These are phyloP conservation scores for Dactylonectria macrodidyma DNA, from an alignment of 2,329 filamentous ascomycete genomes.

Conservation along the genomic window DNA sequence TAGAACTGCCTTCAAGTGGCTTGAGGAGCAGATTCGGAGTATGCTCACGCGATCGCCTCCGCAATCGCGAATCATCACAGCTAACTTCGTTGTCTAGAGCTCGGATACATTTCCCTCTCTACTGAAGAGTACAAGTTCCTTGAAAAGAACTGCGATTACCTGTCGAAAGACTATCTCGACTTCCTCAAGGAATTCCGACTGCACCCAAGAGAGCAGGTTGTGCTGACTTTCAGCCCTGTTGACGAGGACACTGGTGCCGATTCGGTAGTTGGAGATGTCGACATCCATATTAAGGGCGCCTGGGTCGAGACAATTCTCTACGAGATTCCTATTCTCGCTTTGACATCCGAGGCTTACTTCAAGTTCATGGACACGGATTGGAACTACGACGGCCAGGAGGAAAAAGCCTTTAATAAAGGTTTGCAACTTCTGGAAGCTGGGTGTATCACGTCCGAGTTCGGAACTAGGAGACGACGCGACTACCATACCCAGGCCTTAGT, in stretches of 20 bases:
- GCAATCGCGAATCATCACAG: constrained; percentile 1
- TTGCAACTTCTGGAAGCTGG: constrained; percentile 82
- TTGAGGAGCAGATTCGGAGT: constrained; percentile 87
- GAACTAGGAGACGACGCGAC: constrained; percentile 88
- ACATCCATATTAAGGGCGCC: constrained; percentile 82
- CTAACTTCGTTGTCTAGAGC: constrained; percentile 68
- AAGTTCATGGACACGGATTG: constrained; percentile 96
- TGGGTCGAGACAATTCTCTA: constrained; percentile 98
- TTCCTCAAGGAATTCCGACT: constrained; percentile 89
- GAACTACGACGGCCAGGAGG: constrained; percentile 88
- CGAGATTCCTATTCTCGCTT: constrained; percentile 92
- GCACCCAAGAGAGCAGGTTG: constrained; percentile 84
- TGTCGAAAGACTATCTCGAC: constrained; percentile 82
- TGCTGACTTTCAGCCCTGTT: constrained; percentile 74
- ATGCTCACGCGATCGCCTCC: constrained; percentile 47
- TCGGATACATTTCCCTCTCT: constrained; percentile 85
- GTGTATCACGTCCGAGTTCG: constrained; percentile 94
- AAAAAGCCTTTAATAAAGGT: constrained; percentile 88
- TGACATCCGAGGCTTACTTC: constrained; percentile 98
- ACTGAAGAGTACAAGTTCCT: constrained; percentile 87
- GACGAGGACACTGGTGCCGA: constrained; percentile 73
- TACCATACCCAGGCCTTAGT: constrained; percentile 97
- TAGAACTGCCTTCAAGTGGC: constrained; percentile 86
- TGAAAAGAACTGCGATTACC: constrained; percentile 83
- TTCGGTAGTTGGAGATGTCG: constrained; percentile 79